Conservation (phyloP, 805 yeast species). For the Sugiyamaella boreocaroliniensis region DNA sequence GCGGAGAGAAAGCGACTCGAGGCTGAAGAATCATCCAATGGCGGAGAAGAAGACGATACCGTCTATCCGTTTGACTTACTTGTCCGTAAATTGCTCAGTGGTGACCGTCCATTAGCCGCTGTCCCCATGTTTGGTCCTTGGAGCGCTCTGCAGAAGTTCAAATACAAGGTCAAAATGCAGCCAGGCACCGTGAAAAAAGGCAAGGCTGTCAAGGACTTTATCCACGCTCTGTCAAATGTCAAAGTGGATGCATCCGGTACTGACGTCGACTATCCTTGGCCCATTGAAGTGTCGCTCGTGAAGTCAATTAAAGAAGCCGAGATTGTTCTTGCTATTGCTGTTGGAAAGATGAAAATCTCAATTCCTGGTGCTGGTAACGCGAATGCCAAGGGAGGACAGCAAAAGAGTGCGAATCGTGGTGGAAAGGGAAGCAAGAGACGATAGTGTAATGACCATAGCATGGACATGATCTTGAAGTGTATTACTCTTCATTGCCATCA, state of each 20-base stretch:
- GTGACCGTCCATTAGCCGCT: conserved; percentile 53
- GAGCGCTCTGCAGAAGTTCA: conserved; percentile 64
- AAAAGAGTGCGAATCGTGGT: conserved; percentile 1
- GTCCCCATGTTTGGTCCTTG: conserved; percentile 93
- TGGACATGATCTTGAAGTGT: no score
- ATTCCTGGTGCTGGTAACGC: conserved; percentile 16
- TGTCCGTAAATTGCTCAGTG: conserved; percentile 25
- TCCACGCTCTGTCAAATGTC: conserved; percentile 47
- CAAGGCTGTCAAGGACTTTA: conserved; percentile 66
- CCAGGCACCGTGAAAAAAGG: conserved; percentile 81
- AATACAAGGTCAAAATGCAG: conserved; percentile 76
- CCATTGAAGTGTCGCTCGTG: conserved; percentile 52
- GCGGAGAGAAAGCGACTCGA: conserved; percentile 41
- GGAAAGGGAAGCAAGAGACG: conserved; percentile 4
- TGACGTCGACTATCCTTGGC: conserved; percentile 62
- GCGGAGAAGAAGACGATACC: conserved; percentile 26
- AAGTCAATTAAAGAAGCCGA: conserved; percentile 57
- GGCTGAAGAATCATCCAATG: conserved; percentile 30
- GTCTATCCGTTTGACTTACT: conserved; percentile 40
- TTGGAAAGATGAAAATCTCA: conserved; percentile 58
- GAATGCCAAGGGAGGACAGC: conserved; percentile 17
- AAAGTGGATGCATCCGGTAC: conserved; percentile 31
- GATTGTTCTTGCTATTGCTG: conserved; percentile 58
- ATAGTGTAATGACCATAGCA: neutral
- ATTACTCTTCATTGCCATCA: no score